phyloP scores from a whole-genome alignment of 2,329 filamentous ascomycete genomes.

The Acarospora socialis region DNA sequence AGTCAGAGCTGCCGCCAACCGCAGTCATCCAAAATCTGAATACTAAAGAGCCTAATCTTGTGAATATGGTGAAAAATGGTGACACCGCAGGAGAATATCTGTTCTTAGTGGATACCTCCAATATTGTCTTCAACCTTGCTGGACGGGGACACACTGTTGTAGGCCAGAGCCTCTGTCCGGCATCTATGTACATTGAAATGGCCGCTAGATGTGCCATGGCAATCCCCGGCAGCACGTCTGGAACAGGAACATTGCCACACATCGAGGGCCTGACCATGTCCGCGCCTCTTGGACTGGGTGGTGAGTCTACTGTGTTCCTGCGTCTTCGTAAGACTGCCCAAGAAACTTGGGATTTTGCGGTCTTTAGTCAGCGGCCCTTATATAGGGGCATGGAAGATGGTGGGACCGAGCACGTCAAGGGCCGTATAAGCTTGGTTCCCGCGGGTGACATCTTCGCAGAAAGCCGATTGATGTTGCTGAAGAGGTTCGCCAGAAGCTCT shows the following conservation, averaged over 20 bases:
- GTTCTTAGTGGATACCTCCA: conserved; percentile 3
- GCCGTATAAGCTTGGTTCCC: too few relatives aligned
- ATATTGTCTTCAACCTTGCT: neutral
- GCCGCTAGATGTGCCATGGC: conserved; percentile 3
- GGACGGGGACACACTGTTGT: conserved; percentile 7
- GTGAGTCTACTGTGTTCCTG: too few relatives aligned
- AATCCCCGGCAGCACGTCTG: too few relatives aligned
- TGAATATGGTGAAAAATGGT: conserved; percentile 1
- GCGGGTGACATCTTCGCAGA: too few relatives aligned
- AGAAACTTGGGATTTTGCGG: too few relatives aligned
- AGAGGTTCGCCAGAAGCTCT: neutral
- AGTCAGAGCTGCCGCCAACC: neutral
- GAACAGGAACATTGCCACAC: neutral
- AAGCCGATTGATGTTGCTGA: conserved; percentile 4
- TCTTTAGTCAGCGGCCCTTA: too few relatives aligned
- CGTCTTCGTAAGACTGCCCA: too few relatives aligned
- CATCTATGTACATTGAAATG: conserved; percentile 12
- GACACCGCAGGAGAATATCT: neutral
- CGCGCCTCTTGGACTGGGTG: conserved; percentile 7
- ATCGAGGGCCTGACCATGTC: conserved; percentile 5
- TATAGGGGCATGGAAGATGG: too few relatives aligned
- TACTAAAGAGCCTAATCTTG: neutral
- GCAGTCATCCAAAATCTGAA: neutral
- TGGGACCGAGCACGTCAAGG: too few relatives aligned
- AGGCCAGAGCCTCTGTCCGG: conserved; percentile 9